Evolutionary conservation across 306 rosid species (phyloP).

Genomic region (Vigna nakashimae): DNA sequence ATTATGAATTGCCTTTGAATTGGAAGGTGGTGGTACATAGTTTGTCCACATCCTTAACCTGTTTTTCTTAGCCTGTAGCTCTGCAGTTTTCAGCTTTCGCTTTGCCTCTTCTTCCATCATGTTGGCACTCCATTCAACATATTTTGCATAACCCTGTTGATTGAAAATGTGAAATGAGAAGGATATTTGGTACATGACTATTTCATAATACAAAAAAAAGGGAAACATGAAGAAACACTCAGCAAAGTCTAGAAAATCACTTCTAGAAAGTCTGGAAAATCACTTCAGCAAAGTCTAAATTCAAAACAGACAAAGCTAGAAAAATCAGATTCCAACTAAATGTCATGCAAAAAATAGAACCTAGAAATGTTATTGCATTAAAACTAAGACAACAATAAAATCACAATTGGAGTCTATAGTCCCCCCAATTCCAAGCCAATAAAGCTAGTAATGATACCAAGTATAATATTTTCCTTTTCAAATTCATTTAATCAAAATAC

Average conservation of each 20-base stretch:
- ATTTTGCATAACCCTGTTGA: slow-evolving; percentile 83
- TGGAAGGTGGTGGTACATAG: slow-evolving; percentile 87
- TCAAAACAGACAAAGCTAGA: not conserved
- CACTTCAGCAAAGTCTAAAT: not conserved
- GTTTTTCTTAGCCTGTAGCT: slow-evolving; percentile 85
- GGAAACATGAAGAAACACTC: not conserved
- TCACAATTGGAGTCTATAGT: not conserved
- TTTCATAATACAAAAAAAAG: not conserved
- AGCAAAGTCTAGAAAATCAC: too few relatives aligned
- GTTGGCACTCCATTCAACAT: slow-evolving; percentile 98
- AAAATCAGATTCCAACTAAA: slow-evolving; percentile 27
- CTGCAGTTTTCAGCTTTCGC: slow-evolving; percentile 81
- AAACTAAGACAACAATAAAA: not conserved
- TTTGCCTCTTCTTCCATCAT: slow-evolving; percentile 98
- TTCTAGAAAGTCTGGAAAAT: not conserved
- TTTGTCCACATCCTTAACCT: slow-evolving; percentile 87
- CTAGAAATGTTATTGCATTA: slow-evolving; percentile 18
- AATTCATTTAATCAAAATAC: slow-evolving; percentile 12
- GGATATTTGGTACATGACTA: slow-evolving; percentile 22
- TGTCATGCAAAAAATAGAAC: not conserved
- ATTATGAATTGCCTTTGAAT: slow-evolving; percentile 96
- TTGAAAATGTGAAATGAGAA: slow-evolving; percentile 24
- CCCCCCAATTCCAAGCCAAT: slow-evolving; percentile 16
- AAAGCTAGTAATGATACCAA: slow-evolving; percentile 25
- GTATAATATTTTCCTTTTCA: slow-evolving; percentile 22